phyloP scores from a whole-genome alignment of 352 stramenopile species.

The Blastocystis sp. region DNA sequence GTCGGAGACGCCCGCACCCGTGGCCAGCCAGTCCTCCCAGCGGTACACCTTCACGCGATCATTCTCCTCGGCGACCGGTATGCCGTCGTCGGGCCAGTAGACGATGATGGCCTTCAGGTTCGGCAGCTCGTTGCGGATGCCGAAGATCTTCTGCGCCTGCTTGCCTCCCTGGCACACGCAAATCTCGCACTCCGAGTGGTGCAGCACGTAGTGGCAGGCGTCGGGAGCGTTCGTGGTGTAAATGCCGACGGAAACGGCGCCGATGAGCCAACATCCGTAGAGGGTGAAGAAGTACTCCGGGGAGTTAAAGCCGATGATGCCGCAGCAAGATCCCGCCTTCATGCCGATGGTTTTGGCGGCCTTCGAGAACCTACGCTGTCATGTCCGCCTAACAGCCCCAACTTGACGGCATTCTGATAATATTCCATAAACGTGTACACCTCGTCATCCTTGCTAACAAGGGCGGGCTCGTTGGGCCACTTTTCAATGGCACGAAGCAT shows the following conservation, averaged over 20 bases:
- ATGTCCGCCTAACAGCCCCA: not conserved
- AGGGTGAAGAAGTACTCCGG: slow-evolving; percentile 88
- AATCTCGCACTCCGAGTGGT: slow-evolving; percentile 86
- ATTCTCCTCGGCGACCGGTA: slow-evolving; percentile 71
- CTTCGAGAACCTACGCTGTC: slow-evolving; percentile 78
- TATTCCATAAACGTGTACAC: slow-evolving; percentile 66
- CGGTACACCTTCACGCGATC: slow-evolving; percentile 73
- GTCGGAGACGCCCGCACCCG: slow-evolving; percentile 71
- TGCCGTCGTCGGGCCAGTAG: slow-evolving; percentile 76
- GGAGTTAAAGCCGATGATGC: slow-evolving; percentile 85
- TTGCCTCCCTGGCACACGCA: slow-evolving; percentile 86
- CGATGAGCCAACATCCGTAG: slow-evolving; percentile 86
- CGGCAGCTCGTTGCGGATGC: slow-evolving; percentile 81
- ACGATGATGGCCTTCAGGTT: slow-evolving; percentile 88
- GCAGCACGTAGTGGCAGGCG: slow-evolving; percentile 86
- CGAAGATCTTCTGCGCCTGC: slow-evolving; percentile 90
- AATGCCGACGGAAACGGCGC: slow-evolving; percentile 86
- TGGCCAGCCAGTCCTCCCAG: slow-evolving; percentile 75
- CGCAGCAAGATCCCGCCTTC: slow-evolving; percentile 78
- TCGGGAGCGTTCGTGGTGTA: slow-evolving; percentile 89
- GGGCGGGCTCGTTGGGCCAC: slow-evolving; percentile 56
- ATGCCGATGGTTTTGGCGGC: slow-evolving; percentile 78
- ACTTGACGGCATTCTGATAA: slow-evolving; percentile 64
- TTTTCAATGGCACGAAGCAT: slow-evolving; percentile 60
- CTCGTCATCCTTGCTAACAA: slow-evolving; percentile 66